Percentiles rank a stretch among this genome's conserved stretches.
These are phyloP conservation scores for Hymenoscyphus occultus DNA, from an alignment of 2,329 filamentous ascomycete genomes.

Conservation along the genomic window DNA sequence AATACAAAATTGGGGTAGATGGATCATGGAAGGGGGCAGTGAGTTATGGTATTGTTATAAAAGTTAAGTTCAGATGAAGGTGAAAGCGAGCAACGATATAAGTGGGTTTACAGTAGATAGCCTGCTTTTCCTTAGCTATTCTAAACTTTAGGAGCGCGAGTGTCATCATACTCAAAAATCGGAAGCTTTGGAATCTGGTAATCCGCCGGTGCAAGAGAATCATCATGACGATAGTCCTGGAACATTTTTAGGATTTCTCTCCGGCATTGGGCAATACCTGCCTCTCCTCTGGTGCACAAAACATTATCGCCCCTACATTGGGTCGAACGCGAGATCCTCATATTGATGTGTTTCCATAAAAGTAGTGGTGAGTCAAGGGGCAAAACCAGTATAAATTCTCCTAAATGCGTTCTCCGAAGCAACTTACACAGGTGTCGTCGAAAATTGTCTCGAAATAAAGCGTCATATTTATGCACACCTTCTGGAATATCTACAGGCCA, in stretches of 20 bases:
- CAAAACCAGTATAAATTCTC: neutral
- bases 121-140: neutral
- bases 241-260: neutral
- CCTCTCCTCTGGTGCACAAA: neutral
- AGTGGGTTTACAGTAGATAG: neutral
- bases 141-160: neutral
- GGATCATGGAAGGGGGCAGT: too few relatives aligned
- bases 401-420: neutral
- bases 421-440: neutral
- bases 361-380: neutral
- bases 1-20: too few relatives aligned
- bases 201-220: neutral
- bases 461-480: neutral
- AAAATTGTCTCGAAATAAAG: too few relatives aligned
- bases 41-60: too few relatives aligned
- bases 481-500: neutral
- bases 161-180: neutral
- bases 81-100: too few relatives aligned
- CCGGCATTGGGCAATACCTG: neutral
- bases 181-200: neutral
- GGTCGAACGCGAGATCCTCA: neutral
- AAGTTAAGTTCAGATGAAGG: too few relatives aligned
- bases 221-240: neutral
- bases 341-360: neutral
- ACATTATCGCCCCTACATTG: neutral